Evolutionary conservation across 345 rosid species (phyloP), one percentile per base, ranked within the genome.

Genomic region (Rhodamnia argentea): DNA sequence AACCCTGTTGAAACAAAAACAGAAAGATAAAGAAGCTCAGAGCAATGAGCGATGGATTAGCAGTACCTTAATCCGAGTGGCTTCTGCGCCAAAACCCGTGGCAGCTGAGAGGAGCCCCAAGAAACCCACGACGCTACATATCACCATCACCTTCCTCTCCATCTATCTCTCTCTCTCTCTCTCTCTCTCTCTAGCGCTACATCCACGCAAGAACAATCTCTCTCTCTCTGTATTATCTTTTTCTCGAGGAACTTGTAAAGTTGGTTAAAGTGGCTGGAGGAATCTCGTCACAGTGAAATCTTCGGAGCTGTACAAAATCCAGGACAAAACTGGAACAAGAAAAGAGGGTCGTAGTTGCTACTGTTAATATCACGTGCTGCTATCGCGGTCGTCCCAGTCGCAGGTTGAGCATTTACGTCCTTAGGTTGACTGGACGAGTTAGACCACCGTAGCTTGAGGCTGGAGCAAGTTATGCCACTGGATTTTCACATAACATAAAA

Each of bases 1-100:
- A 64, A 18, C 13, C 76, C 76, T 2, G 76, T 16, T 18, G 81
- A 11, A 9, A 32, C 37, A 70, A 10, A 32, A 9, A 52, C 52
- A 42, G 23, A 83, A 29, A 64, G 26, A 57, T 32, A 23, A 29
- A 81, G 57, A 44, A 83, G 64, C 83, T 44, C 32, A 14, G 53
- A 86, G n/a, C 54, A 26, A 22, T 40, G 62, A 47, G 27, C 14
- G 78, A 51, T 23, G 51, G 40, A 26, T 29, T 5, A 22, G 52
- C 52, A 51, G 32, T 81, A 97, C 99, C 98, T 95, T 96, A 83
- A 97, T 92, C 90, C 94, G 87, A n/a, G 99, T 95, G 85, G 92
- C 97, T 87, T 97, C 99, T 51, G 99, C 99, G 82, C 89, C 98
- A 89, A 97, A 96, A 87, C 98, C 99, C 86, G 99, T 91, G 85